Base-by-base conservation (phyloP, 2,329 filamentous ascomycete genomes). In the Aspergillus tamarii region DNA sequence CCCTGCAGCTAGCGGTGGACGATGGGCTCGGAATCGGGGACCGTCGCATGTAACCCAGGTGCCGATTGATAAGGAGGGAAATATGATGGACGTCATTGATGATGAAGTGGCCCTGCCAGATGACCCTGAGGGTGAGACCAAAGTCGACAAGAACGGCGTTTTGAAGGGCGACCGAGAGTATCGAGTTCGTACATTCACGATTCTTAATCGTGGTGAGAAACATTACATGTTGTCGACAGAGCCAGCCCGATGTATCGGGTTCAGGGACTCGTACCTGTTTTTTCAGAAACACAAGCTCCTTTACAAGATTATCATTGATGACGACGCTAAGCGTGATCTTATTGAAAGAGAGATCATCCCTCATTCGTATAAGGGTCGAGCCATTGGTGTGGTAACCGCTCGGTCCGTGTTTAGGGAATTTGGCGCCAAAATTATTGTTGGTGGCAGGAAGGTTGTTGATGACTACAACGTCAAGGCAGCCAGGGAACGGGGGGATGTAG, bases 221-320 rank as follows among this genome's bases (percentile, higher is more conserved):
- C 88, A 96, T 12, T 99, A 99, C 87, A 99, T 99, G 95, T 82
- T 99, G 79, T 98, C 95, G 3, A 99, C 95, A 5, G 95, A 99
- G 76, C 96, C 95, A 6, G 95, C 95, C 28, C 91, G 95, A 68
- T 98, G 95, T 73, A 94, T 97, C 61, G 95, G 95, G 19, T 99
- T 99, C 84, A 87, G 95, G 70, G 95, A 99, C 83, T 97, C 94
- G 68, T 99, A 99, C 75, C 87, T 99, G 30, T 97, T 99, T 85
- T 99, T 99, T 84, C 96, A 95, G 67, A 99, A 98, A 81, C 95
- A 99, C 80, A 91, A 92, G 76, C 90, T 93, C 73, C 89, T 99
- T 16, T 95, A 93, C 86, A 99, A 99, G 83, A 97, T 99, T 73
- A 97, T 99, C 72, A 92, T 98, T 62, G 93, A 94, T 72, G 95